These are phyloP conservation scores for Aspergillus unguis DNA, from an alignment of 2,329 filamentous ascomycete species.

Conservation along the genomic window DNA sequence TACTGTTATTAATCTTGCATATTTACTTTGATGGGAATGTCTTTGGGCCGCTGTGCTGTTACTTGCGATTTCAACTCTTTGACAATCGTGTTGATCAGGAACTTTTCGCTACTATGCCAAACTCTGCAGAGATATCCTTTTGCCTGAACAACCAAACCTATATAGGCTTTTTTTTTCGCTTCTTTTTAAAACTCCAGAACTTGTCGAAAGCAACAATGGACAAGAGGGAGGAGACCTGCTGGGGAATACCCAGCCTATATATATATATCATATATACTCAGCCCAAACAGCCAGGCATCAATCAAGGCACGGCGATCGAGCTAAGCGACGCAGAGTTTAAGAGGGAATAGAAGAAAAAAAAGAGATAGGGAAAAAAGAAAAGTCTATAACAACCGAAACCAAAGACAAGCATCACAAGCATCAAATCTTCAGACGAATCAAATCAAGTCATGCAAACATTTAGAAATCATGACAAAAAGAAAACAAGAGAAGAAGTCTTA, in stretches of 20 bases:
- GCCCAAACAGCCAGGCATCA: background rate
- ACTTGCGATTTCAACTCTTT: background rate
- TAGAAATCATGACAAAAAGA: constrained; percentile 7
- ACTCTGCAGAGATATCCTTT: no score
- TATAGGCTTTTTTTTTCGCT: background rate
- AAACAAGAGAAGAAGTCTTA: constrained; percentile 4
- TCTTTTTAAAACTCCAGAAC: background rate
- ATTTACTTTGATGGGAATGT: background rate
- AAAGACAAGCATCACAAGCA: background rate
- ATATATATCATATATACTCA: background rate
- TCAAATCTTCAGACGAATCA: constrained; percentile 3
- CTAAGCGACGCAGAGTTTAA: background rate
- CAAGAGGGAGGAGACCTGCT: background rate
- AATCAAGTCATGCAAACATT: constrained; percentile 10
- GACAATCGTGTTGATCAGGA: background rate
- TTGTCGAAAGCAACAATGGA: background rate
- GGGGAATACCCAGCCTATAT: background rate
- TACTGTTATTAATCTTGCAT: background rate
- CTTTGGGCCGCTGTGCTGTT: background rate
- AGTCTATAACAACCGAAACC: background rate
- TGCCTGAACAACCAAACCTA: no score
- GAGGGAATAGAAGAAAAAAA: background rate
- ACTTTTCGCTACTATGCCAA: background rate
- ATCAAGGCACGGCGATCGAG: no score
- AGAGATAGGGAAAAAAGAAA: background rate